Evolutionary conservation across 805 yeast genomes (phyloP).

Genomic region (Blastobotrys attinorum): DNA sequence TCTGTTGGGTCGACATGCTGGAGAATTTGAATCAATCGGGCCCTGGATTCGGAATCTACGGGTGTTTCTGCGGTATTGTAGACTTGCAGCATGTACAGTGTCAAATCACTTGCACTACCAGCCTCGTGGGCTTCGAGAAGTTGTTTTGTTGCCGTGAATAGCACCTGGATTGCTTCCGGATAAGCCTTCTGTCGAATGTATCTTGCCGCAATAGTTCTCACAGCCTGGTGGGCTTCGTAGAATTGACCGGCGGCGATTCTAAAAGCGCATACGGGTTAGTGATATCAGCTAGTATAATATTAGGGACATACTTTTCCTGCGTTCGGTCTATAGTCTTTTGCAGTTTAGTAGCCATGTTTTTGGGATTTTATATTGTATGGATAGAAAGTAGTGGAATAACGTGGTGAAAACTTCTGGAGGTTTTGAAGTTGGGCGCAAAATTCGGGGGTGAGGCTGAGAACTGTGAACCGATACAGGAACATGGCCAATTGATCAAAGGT

Average conservation of each 20-base stretch:
- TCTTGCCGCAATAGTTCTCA: constrained; percentile 82
- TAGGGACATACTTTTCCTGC: constrained; percentile 16
- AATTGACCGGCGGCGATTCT: constrained; percentile 67
- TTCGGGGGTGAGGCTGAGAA: no score
- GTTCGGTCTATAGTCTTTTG: constrained; percentile 18
- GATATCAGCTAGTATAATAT: not conserved
- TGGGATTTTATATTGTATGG: no score
- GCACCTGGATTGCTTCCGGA: constrained; percentile 62
- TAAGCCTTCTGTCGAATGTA: constrained; percentile 63
- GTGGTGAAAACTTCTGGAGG: no score
- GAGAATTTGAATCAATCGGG: constrained; percentile 37
- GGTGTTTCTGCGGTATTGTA: constrained; percentile 44
- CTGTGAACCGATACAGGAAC: no score
- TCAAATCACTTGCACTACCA: constrained; percentile 76
- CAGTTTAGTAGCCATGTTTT: constrained; percentile 6
- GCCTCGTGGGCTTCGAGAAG: constrained; percentile 63
- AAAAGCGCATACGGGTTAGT: not conserved
- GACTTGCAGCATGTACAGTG: constrained; percentile 63
- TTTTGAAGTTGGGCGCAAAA: no score
- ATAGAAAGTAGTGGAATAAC: no score
- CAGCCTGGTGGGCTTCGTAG: constrained; percentile 94
- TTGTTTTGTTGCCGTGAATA: constrained; percentile 62
- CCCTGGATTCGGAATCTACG: constrained; percentile 38
- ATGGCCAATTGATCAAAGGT: no score
- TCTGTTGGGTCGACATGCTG: constrained; percentile 42